Evolutionary conservation across 2,329 filamentous ascomycete species (phyloP), one percentile per base, ranked within the genome.

Genomic region (Akanthomyces dipterigenus): DNA sequence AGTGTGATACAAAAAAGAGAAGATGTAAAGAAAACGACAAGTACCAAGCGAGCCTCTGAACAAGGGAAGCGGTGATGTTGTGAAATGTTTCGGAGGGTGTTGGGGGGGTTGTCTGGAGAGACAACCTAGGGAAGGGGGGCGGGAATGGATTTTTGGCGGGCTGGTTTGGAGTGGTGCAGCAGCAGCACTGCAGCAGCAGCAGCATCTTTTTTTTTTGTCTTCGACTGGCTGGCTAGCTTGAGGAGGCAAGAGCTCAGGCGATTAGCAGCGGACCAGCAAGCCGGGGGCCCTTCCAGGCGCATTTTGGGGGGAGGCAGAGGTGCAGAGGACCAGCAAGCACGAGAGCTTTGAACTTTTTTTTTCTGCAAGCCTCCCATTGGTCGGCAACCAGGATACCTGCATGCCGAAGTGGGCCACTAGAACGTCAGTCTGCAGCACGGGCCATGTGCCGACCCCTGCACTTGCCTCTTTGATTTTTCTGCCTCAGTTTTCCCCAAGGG

Each of bases 341-440:
- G 66, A 73, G 70, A 73, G 71, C 71, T 73, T 65, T 61, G 70
- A 72, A 67, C 71, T 74, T 75, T 74, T 72, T 72, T 69, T 68
- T 67, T 66, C 69, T 70, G 69, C 66, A 60, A 49, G 55, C 60
- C 61, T 65, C 64, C 67, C 62, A 75, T 75, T 75, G 73, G 73
- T 61, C 66, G 65, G 66, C 54, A 70, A 66, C 65, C 63, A 63
- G 50, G 51, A 56, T 70, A 67, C 73, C 69, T 70, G 72, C 69
- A 65, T 74, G 68, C 70, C 70, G 67, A 67, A 67, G 72, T 71
- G 73, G 73, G 65, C 14, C 63, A 58, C 64, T 69, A 71, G 72
- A 63, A 70, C 65, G 67, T 69, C 65, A 69, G 70, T 71, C 22
- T 22, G 34, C 28, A 66, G 64, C 66, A 38, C 54, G 55, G 59